Evolutionary conservation across 2,329 filamentous ascomycete genomes (phyloP).

Genomic region (Nannizzia gypsea): DNA sequence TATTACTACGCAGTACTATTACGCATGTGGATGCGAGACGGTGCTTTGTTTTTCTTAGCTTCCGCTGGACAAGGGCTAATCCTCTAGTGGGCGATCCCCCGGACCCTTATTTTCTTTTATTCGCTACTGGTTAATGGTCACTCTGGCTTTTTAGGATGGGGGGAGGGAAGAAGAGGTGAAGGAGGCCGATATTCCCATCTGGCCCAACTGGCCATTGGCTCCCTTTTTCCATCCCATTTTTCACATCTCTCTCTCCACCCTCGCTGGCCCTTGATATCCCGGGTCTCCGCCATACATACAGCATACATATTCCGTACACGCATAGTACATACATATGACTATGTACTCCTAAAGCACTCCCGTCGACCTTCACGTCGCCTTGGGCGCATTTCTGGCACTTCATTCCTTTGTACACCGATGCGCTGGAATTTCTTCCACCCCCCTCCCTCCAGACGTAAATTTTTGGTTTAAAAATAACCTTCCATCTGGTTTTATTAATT

Average conservation of each 20-base stretch:
- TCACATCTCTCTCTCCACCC: not conserved
- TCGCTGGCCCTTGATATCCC: constrained; percentile 4
- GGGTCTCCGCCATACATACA: constrained; percentile 4
- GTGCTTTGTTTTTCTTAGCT: constrained; percentile 12
- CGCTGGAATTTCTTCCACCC: not conserved
- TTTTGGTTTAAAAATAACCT: constrained; percentile 6
- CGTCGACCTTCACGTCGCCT: not conserved
- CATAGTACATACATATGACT: not conserved
- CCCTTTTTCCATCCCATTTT: not conserved
- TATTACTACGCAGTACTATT: not conserved
- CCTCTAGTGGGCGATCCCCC: constrained; percentile 11
- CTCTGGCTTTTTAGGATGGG: not conserved
- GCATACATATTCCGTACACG: not conserved
- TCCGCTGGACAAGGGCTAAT: constrained; percentile 12
- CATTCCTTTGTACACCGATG: constrained; percentile 2
- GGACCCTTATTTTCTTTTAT: constrained; percentile 5
- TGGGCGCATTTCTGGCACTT: not conserved
- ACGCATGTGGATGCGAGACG: not conserved
- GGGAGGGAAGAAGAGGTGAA: not conserved
- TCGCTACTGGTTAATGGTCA: constrained; percentile 1
- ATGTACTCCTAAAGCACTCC: not conserved
- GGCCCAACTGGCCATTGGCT: constrained; percentile 3
- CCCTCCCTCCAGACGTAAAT: not conserved
- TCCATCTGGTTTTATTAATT: not conserved
- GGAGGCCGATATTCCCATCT: not conserved